Evolutionary conservation across 805 yeast species (phyloP), one percentile per base, ranked within the genome.

Genomic region (Millerozyma acaciae): DNA sequence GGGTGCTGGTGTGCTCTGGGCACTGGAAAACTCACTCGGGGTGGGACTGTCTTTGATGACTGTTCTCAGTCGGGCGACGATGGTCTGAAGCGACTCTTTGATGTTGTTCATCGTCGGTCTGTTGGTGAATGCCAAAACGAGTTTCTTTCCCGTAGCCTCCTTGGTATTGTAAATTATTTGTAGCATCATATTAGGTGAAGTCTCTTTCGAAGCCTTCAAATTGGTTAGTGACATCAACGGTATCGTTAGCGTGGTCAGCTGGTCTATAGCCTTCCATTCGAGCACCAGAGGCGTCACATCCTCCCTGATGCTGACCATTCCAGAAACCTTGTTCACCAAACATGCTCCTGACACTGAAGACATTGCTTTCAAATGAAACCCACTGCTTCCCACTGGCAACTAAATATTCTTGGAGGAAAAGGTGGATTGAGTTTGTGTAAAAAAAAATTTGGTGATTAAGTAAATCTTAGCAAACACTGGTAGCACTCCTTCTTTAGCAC

Each of bases 61-160:
- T 5, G 83, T 73, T 46, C 75, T 76, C 50, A 73, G 76, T 42
- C 90, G 62, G 0, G 87, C 80, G 9, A 81, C 76, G 21, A 78
- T 77, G 32, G 79, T 78, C 45, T 82, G 87, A 8, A 84, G 57
- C 0, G 82, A 68, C 21, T 72, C 75, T 49, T 82, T 85, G 38
- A 80, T 77, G 40, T 71, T 74, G 42, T 83, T 86, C 86, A 88
- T 83, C 6, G 84, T 81, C 13, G 76, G 75, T 31, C 93, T 64
- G 48, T 77, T 81, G 35, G 76, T 78, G 57, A 87, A 85, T 1
- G 82, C 68, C 40, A 88, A 76, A 44, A 55, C 49, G 20, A 60
- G 34, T 28, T 57, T 55, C 35, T 51, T 51, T 4, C 51, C 65
- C 0, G 47, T 57, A 2, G 42, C 57, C 8, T 55, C 73, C 1